These are phyloP conservation scores for Aspergillus egyptiacus DNA, from an alignment of 495 filamentous ascomycete species.

Conservation along the genomic window DNA sequence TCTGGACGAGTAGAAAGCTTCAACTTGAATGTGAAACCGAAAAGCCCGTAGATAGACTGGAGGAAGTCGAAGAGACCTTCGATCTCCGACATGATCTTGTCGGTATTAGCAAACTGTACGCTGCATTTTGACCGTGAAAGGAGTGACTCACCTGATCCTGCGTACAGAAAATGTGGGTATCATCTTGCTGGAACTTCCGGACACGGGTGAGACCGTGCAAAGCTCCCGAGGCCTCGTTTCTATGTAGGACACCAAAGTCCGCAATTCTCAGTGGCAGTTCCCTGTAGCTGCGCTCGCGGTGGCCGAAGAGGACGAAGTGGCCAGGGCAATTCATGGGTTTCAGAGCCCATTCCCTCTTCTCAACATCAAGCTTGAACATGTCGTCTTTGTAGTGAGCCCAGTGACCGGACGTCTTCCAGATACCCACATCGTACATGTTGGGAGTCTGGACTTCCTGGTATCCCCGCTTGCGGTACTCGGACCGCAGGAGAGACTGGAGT, in stretches of 20 bases:
- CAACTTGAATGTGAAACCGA: conserved; percentile 93
- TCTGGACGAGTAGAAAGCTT: conserved; percentile 94
- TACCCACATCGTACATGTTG: conserved; percentile 85
- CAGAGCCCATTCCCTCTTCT: conserved; percentile 73
- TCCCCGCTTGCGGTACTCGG: conserved; percentile 86
- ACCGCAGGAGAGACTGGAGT: conserved; percentile 68
- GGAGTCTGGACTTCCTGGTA: conserved; percentile 95
- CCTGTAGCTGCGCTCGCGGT: conserved; percentile 74
- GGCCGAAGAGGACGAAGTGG: conserved; percentile 70
- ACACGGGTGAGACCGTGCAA: conserved; percentile 87
- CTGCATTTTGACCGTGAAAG: neutral
- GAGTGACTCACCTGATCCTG: conserved; percentile 57
- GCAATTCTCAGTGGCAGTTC: conserved; percentile 87
- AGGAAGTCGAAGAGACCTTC: conserved; percentile 86
- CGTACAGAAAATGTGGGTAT: conserved; percentile 88
- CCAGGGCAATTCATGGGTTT: conserved; percentile 99
- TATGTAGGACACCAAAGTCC: conserved; percentile 91
- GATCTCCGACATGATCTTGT: conserved; percentile 75
- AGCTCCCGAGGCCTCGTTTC: conserved; percentile 91
- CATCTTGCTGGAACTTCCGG: conserved; percentile 89
- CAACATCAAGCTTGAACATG: conserved; percentile 89
- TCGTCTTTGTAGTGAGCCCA: conserved; percentile 94
- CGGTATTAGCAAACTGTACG: conserved; percentile 12
- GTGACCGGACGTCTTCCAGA: conserved; percentile 94
- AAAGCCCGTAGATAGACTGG: conserved; percentile 72